These are phyloP conservation scores for Aplosporella prunicola DNA, from an alignment of 2,329 filamentous ascomycete species.

Conservation along the genomic window DNA sequence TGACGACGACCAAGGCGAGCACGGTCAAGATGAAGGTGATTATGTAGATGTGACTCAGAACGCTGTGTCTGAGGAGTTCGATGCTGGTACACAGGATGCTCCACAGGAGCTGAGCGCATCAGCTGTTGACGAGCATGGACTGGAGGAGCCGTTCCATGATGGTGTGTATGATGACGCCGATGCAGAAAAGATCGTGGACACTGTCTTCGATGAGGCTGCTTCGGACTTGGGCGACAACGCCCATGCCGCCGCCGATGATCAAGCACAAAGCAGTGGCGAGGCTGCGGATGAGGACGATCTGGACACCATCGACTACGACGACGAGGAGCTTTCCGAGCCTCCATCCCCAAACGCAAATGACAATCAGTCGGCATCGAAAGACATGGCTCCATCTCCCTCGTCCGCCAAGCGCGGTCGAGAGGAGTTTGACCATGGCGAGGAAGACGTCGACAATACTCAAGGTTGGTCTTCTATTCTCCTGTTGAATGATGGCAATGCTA, in stretches of 20 bases:
- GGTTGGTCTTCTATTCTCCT: constrained; percentile 2
- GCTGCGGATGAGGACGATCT: constrained; percentile 10
- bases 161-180: constrained; percentile 7
- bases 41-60: constrained; percentile 5
- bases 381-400: constrained; percentile 7
- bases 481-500: neutral
- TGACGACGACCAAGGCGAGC: neutral
- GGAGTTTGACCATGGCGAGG: constrained; percentile 10
- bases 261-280: constrained; percentile 1
- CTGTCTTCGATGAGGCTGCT: constrained; percentile 9
- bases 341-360: constrained; percentile 1
- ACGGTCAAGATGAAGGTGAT: neutral
- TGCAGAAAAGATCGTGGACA: constrained; percentile 6
- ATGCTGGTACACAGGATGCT: neutral
- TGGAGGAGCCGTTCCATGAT: neutral
- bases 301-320: constrained; percentile 12
- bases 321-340: constrained; percentile 9
- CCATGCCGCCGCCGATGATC: constrained; percentile 7
- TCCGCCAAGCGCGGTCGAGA: constrained; percentile 13
- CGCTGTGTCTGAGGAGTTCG: neutral
- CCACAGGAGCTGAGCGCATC: neutral
- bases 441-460: constrained; percentile 10
- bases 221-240: constrained; percentile 6
- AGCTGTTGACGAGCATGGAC: neutral
- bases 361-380: neutral